Evolutionary conservation across 805 yeast genomes (phyloP), one percentile per base, ranked within the genome.

Genomic region (Pichia rugopelliculosa): DNA sequence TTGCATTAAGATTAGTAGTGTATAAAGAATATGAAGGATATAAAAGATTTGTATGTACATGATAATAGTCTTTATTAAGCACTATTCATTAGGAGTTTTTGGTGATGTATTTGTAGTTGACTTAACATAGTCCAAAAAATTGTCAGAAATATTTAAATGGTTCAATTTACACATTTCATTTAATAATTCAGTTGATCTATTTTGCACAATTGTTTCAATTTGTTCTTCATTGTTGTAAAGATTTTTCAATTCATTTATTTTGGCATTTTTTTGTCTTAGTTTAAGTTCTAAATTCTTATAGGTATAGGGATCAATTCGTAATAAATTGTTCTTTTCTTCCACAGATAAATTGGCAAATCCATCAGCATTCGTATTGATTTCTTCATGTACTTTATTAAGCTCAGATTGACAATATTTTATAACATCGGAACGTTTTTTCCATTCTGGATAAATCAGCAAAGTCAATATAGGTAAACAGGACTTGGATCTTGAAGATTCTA

Each of bases 301-400:
- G 4, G 75, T 76, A 53, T 78, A 78, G 1, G 83, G 82, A 55
- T 78, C 80, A 6, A 73, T 53, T 25, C 77, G 64, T 62, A 38
- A 60, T 53, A 52, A 44, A 27, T 51, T 53, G 53, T 48, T 57
- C 27, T 50, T 50, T 41, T 46, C 61, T 39, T 49, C 62, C 13
- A 40, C 56, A 44, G 25, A 50, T 48, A 48, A 52, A 53, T 41
- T 51, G 10, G 39, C 26, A 23, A 45, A 45, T 10, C 38, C 49
- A 22, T 45, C 49, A 13, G 49, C 42, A 12, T 49, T 43, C 45
- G 37, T 44, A 4, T 38, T 41, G 24, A 54, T 54, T 24, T 20
- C 23, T 17, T 60, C 53, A 1, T 53, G 49, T 61, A 71, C 52
- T 8, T 50, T 43, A 1, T 50, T 46, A 8, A 66, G 59, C 52